These are phyloP conservation scores for Ceratobasidium sp. DNA, from an alignment of 1,284 basidiomycete genomes.

Conservation along the genomic window DNA sequence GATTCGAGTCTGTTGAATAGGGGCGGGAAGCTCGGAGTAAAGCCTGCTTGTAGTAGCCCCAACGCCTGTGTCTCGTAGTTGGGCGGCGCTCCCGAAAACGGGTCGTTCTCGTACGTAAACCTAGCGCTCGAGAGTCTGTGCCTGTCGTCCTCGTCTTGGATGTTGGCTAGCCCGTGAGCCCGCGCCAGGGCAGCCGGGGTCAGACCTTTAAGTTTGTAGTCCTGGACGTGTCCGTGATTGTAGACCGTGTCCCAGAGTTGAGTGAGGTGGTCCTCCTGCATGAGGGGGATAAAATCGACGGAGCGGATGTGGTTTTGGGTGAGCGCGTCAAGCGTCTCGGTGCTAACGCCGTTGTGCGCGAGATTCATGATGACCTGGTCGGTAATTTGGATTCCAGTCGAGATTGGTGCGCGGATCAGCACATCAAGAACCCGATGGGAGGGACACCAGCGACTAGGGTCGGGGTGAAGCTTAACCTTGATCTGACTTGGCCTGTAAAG, in stretches of 20 bases:
- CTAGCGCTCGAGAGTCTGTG: background rate
- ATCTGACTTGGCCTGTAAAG: conserved; percentile 36
- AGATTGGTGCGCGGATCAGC: conserved; percentile 10
- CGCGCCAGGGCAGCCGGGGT: conserved; percentile 32
- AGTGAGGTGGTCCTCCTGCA: background rate
- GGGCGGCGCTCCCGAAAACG: conserved; percentile 28
- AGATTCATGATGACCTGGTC: conserved; percentile 47
- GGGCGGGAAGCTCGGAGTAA: conserved; percentile 10
- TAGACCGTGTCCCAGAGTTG: conserved; percentile 31
- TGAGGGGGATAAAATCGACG: conserved; percentile 9
- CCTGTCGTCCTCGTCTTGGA: conserved; percentile 1
- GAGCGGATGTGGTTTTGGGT: conserved; percentile 6
- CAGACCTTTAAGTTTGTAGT: conserved; percentile 1
- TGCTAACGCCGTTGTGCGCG: conserved; percentile 45
- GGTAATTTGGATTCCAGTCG: conserved; percentile 22
- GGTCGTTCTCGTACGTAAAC: conserved; percentile 30
- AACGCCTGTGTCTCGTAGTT: conserved; percentile 25
- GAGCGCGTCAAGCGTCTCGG: background rate
- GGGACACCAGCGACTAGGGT: conserved; percentile 42
- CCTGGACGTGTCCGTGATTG: conserved; percentile 3
- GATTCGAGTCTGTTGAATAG: conserved; percentile 20
- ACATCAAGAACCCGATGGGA: conserved; percentile 45
- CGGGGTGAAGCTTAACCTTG: conserved; percentile 45
- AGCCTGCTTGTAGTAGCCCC: conserved; percentile 7
- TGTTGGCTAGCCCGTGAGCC: conserved; percentile 12